These are phyloP conservation scores for Adansonia madagascariensis DNA, from an alignment of 441 rosid species.

Conservation along the genomic window DNA sequence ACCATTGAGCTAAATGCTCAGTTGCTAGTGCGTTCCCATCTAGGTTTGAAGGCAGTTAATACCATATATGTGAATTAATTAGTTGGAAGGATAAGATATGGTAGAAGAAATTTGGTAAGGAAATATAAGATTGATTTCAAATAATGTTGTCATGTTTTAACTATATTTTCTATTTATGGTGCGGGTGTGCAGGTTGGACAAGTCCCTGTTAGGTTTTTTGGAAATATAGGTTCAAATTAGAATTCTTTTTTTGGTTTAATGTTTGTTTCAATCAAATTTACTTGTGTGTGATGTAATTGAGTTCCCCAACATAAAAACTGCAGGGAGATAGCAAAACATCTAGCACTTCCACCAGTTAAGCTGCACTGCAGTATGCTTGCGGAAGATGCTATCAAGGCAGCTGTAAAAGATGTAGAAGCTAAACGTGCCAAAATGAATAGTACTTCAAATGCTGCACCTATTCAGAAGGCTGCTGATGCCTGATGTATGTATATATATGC, in stretches of 20 bases:
- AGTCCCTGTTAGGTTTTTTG: background rate
- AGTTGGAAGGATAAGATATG: background rate
- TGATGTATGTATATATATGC: background rate
- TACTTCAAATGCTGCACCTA: slow-evolving; percentile 33
- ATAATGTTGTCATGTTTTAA: background rate
- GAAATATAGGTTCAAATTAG: background rate
- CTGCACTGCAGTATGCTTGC: slow-evolving; percentile 99
- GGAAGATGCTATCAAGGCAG: slow-evolving; percentile 98
- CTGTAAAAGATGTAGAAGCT: slow-evolving; percentile 78
- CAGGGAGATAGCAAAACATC: slow-evolving; percentile 93
- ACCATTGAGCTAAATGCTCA: background rate
- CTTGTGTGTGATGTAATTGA: background rate
- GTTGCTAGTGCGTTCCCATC: background rate
- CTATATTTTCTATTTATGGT: background rate
- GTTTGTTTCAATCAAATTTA: background rate
- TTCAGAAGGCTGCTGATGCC: slow-evolving; percentile 56
- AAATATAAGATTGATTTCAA: background rate
- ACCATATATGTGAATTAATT: background rate
- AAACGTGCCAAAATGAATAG: slow-evolving; percentile 54
- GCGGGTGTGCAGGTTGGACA: background rate
- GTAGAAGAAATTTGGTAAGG: background rate
- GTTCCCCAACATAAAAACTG: background rate
- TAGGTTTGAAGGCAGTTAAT: background rate
- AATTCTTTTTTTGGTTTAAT: background rate
- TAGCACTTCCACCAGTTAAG: slow-evolving; percentile 95